Base-by-base conservation (phyloP, 345 rosid genomes). In the Stellera chamaejasme region DNA sequence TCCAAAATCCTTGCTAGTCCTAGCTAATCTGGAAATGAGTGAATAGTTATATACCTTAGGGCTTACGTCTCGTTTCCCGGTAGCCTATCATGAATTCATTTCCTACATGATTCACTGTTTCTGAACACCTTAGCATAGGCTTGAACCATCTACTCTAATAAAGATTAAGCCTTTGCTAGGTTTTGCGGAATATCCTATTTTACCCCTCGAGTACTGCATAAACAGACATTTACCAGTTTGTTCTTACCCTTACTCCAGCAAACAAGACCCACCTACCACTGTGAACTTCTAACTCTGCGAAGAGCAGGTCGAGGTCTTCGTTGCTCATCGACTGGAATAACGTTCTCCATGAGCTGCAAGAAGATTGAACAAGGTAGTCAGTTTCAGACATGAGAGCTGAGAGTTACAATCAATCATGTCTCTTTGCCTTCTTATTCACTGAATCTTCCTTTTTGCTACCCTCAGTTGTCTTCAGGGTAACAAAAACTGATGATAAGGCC, bases 271-370 rank as follows among this genome's bases (percentile, higher is more conserved):
- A 50, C 50, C 76, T 74, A 88, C 92, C 96, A 85, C 66, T 82
- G 67, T 77, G 72, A 59, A 32, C 95, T 85, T 4, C 59, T 68
- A 68, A 78, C 78, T 68, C 92, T 88, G 25, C 87, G 72, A 7
- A 91, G 80, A 9, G 50, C 44, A 52, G 71, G 75, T 0, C 62
- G 65, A 48, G 83, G 77, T 69, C 67, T 73, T 62, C 61, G 77
- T 72, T 77, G 87, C 77, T 85, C 88, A 48, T 62, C 87, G 45
- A 83, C 78, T 0, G 92, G 95, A 57, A 85, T 55, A 67, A 83
- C 83, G 44, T 69, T 73, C 75, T 83, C 92, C 92, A 83, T 80
- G 56, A 91, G 84, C 84, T 85, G 85, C 70, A 69, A 39, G 13
- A 55, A 45, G 49, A 55, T 60, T 53, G 13, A 55, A 39, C 16